phyloP scores from a whole-genome alignment of 2,329 filamentous ascomycete species.

The Didymosphaeria variabile region DNA sequence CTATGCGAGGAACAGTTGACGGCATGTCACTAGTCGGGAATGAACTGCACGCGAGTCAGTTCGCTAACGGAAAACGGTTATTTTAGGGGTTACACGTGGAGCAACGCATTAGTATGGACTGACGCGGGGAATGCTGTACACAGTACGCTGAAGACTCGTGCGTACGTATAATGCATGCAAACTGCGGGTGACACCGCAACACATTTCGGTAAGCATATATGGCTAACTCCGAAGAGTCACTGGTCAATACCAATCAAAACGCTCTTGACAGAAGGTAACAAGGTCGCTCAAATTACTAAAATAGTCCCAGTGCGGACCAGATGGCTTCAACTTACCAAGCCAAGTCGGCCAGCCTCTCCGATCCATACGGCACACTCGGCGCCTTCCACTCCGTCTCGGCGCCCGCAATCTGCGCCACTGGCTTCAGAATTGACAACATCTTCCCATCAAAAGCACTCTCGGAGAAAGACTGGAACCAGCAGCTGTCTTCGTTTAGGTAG shows the following conservation, averaged over 20 bases:
- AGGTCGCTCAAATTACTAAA: background rate
- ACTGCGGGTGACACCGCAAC: background rate
- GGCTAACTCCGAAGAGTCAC: background rate
- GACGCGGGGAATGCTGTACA: background rate
- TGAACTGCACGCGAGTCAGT: background rate
- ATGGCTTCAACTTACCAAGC: slow-evolving; percentile 9
- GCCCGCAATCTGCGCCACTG: slow-evolving; percentile 28
- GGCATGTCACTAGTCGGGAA: background rate
- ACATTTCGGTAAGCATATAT: background rate
- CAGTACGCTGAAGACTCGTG: background rate
- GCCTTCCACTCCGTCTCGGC: slow-evolving; percentile 24
- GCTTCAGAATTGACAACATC: slow-evolving; percentile 35
- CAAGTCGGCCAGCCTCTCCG: slow-evolving; percentile 18
- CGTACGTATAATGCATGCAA: background rate
- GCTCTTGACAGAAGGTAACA: background rate
- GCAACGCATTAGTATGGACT: background rate
- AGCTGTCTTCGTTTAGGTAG: slow-evolving; percentile 26
- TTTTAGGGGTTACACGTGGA: background rate
- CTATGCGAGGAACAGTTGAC: background rate
- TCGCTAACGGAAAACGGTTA: background rate
- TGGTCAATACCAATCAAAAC: too few species aligned
- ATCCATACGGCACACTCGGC: slow-evolving; percentile 26
- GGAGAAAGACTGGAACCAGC: slow-evolving; percentile 32
- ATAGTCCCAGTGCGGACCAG: background rate
- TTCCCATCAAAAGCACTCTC: slow-evolving; percentile 33